Percentiles rank a stretch among this genome's conserved stretches.
Conservation (phyloP, 192 early-diverging fungal species). For the Backusella westeae region DNA sequence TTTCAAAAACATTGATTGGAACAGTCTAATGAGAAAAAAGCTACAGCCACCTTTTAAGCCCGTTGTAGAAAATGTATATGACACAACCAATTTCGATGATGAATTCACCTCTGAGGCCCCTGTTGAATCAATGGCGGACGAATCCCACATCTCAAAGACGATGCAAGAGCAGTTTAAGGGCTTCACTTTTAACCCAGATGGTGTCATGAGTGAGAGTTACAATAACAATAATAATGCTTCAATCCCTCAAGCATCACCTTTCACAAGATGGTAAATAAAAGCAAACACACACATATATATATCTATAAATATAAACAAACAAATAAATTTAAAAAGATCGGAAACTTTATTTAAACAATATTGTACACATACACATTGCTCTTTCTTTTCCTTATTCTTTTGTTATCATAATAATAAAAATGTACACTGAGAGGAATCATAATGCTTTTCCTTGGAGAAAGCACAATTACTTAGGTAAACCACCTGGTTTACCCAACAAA, state of each 20-base stretch:
- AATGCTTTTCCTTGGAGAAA: background rate
- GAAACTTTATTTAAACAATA: background rate
- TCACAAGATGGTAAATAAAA: background rate
- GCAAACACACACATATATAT: background rate
- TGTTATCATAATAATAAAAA: background rate
- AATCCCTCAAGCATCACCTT: slow-evolving; percentile 1
- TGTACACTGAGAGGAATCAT: background rate
- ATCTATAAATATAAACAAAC: background rate
- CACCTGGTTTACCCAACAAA: background rate
- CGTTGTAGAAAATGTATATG: slow-evolving; percentile 79
- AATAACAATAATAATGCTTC: slow-evolving; percentile 5
- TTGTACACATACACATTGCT: too few relatives aligned
- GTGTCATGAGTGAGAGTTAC: slow-evolving; percentile 55
- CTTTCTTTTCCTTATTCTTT: background rate
- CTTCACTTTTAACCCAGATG: slow-evolving; percentile 84
- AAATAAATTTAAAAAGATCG: background rate
- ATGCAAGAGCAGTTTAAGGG: slow-evolving; percentile 94
- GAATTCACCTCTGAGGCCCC: slow-evolving; percentile 93
- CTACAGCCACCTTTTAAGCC: slow-evolving; percentile 93
- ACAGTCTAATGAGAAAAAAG: slow-evolving; percentile 82
- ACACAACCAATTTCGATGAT: slow-evolving; percentile 97
- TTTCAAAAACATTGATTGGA: slow-evolving; percentile 92
- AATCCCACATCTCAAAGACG: slow-evolving; percentile 78
- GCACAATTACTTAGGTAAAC: slow-evolving; percentile 1
- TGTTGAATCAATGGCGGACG: slow-evolving; percentile 80